These are phyloP conservation scores for Chloranthus sessilifolius DNA, from an alignment of 164 flowering plant species.

Conservation along the genomic window DNA sequence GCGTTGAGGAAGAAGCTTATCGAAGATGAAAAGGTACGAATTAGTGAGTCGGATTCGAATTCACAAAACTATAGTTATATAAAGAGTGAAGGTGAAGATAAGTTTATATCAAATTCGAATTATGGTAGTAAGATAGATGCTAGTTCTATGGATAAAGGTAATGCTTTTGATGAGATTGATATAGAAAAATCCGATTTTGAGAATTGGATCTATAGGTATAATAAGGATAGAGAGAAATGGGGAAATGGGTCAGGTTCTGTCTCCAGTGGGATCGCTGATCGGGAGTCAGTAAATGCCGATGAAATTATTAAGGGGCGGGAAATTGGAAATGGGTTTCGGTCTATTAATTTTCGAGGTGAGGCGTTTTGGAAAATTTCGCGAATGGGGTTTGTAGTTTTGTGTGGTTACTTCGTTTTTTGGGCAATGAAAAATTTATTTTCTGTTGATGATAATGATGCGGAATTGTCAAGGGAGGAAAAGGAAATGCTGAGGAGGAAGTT, in stretches of 20 bases:
- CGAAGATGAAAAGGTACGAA: slow-evolving; percentile 46
- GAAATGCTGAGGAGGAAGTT: slow-evolving; percentile 80
- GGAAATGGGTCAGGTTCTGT: slow-evolving; percentile 66
- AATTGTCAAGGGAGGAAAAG: slow-evolving; percentile 50
- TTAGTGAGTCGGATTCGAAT: slow-evolving; percentile 14
- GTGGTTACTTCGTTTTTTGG: slow-evolving; percentile 45
- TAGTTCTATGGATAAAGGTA: slow-evolving; percentile 7
- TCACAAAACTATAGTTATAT: slow-evolving; percentile 5
- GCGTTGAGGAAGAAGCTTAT: slow-evolving; percentile 62
- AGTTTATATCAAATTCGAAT: slow-evolving; percentile 7
- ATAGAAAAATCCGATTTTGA: slow-evolving; percentile 30
- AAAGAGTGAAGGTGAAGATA: slow-evolving; percentile 15
- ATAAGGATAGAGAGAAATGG: slow-evolving; percentile 64
- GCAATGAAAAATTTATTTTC: slow-evolving; percentile 31
- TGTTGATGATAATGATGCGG: slow-evolving; percentile 21
- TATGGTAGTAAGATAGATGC: slow-evolving; percentile 15
- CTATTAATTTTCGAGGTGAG: slow-evolving; percentile 18
- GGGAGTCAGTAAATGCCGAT: slow-evolving; percentile 59
- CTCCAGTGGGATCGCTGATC: slow-evolving; percentile 53
- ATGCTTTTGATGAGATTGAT: not conserved
- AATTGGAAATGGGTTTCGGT: slow-evolving; percentile 20
- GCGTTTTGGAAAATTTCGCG: slow-evolving; percentile 27
- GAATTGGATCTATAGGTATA: slow-evolving; percentile 65
- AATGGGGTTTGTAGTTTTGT: slow-evolving; percentile 37
- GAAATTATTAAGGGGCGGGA: slow-evolving; percentile 52